A percentile compares a stretch with the other conserved stretches of the same genome.
Evolutionary conservation across 495 filamentous ascomycete genomes (phyloP).

Genomic region (Hypoxylon lienhwacheense): DNA sequence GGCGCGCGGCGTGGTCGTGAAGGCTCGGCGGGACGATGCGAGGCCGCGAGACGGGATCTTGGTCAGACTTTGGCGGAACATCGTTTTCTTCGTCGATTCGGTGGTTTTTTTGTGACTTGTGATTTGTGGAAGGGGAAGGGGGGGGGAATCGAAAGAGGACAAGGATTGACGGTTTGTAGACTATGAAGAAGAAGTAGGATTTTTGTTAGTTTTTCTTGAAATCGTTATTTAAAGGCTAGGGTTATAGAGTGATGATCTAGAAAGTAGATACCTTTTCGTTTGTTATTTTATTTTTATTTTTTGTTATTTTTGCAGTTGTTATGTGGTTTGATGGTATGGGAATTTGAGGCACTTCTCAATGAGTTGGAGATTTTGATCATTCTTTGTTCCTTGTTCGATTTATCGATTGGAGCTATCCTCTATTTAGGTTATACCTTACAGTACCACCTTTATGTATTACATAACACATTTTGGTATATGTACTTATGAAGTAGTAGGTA

Average conservation of each 20-base stretch:
- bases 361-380: conserved; percentile 12
- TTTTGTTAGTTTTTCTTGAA: too few species aligned
- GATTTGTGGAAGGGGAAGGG: background rate
- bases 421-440: too few species aligned
- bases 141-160: too few species aligned
- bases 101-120: background rate
- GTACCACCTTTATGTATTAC: too few species aligned
- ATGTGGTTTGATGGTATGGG: conserved; percentile 15
- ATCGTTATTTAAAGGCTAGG: too few species aligned
- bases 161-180: too few species aligned
- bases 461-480: too few species aligned
- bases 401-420: conserved; percentile 18
- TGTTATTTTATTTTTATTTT: conserved; percentile 29
- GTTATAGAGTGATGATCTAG: conserved; percentile 6
- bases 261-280: conserved; percentile 9
- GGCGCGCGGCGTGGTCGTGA: conserved; percentile 63
- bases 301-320: background rate
- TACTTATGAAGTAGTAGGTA: conserved; percentile 21
- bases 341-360: conserved; percentile 31
- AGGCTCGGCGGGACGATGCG: conserved; percentile 53
- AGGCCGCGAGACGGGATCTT: conserved; percentile 55
- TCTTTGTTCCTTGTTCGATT: too few species aligned
- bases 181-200: background rate
- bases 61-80: conserved; percentile 68
- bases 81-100: conserved; percentile 52